A percentile compares a stretch with the other conserved stretches of the same genome.
Evolutionary conservation across 176 grass and related monocot genomes (phyloP).

Genomic region (Alloteropsis semialata): DNA sequence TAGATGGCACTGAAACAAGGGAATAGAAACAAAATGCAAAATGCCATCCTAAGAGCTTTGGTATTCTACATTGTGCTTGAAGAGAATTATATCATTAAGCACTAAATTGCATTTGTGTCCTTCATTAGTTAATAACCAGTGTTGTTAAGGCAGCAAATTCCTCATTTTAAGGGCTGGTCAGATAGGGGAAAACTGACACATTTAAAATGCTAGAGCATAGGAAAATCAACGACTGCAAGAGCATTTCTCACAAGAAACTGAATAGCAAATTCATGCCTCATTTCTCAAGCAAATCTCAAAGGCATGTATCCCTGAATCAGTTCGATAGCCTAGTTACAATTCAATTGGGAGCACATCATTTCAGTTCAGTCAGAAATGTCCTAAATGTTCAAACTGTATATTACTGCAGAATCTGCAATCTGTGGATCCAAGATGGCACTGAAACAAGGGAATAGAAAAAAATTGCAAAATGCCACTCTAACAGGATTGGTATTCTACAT

Average conservation of each 20-base stretch:
- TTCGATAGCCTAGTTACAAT: not conserved
- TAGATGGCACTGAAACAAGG: not conserved
- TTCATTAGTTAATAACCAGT: not conserved
- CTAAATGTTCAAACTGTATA: not conserved
- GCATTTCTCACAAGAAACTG: constrained; percentile 1
- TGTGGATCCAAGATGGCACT: not conserved
- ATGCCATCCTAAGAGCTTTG: not conserved
- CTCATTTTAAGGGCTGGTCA: not conserved
- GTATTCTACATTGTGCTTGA: not conserved
- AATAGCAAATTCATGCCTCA: not conserved
- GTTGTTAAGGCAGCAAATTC: not conserved
- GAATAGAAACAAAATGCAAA: not conserved
- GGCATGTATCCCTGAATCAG: constrained; percentile 16
- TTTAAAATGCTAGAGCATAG: not conserved
- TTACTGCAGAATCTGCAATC: not conserved
- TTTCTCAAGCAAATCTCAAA: not conserved
- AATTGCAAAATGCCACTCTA: not conserved
- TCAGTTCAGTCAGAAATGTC: not conserved
- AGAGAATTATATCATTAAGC: not conserved
- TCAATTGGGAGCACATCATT: not conserved
- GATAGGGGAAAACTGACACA: not conserved
- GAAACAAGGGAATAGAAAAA: not conserved
- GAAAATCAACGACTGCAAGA: not conserved
- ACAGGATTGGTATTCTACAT: not conserved
- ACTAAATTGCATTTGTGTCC: not conserved